A percentile compares a stretch with the other conserved stretches of the same genome.
These are phyloP conservation scores for Talaromyces sp. DNA, from an alignment of 2,329 filamentous ascomycete genomes.

Conservation along the genomic window DNA sequence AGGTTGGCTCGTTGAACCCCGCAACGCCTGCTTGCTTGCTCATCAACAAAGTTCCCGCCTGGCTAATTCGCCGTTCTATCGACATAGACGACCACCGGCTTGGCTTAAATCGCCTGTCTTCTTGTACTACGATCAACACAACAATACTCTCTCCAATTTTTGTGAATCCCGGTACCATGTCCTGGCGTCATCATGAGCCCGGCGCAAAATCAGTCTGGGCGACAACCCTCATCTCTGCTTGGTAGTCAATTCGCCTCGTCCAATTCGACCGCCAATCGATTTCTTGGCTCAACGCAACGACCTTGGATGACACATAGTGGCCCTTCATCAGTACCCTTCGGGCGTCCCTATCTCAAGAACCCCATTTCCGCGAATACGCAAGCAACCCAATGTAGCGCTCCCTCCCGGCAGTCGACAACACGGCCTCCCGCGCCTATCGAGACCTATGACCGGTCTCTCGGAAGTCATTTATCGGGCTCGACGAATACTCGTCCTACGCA, in stretches of 20 bases:
- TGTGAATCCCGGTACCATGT: conserved; percentile 13
- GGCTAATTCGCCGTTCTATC: not conserved
- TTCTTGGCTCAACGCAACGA: conserved; percentile 37
- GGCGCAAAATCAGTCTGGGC: conserved; percentile 17
- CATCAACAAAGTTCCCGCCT: not conserved
- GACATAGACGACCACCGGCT: not conserved
- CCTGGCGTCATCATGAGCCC: conserved; percentile 16
- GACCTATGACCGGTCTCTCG: not conserved
- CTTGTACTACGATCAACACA: not conserved
- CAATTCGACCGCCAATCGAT: conserved; percentile 41
- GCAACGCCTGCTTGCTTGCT: not conserved
- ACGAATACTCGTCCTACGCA: not conserved
- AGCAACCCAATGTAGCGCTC: not conserved
- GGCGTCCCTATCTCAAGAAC: not conserved
- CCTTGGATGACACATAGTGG: conserved; percentile 35
- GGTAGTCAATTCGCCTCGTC: conserved; percentile 27
- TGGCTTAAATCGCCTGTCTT: not conserved
- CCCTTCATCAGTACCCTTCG: not conserved
- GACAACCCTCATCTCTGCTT: conserved; percentile 16
- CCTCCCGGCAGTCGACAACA: not conserved
- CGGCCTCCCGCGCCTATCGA: not conserved
- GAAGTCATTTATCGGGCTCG: not conserved
- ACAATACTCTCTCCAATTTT: not conserved
- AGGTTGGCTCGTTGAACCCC: not conserved
- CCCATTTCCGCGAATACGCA: not conserved